phyloP scores from a whole-genome alignment of 2,329 filamentous ascomycete genomes.

The Lasiodiplodia theobromae region DNA sequence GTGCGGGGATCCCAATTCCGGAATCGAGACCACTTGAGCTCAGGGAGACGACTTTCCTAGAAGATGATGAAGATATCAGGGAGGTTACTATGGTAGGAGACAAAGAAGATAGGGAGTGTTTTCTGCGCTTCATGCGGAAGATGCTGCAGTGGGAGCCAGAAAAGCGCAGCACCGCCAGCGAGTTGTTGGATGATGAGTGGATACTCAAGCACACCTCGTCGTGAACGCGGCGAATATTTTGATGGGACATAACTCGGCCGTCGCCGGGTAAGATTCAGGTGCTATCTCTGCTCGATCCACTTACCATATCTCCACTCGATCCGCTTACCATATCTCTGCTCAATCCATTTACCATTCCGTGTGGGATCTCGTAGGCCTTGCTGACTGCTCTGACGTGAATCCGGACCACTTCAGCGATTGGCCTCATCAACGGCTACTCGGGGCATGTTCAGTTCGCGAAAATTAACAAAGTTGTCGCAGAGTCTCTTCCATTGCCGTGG shows the following conservation, averaged over 20 bases:
- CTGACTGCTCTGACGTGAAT: too few relatives aligned
- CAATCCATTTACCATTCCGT: too few relatives aligned
- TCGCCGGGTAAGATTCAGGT: neutral
- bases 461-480: too few relatives aligned
- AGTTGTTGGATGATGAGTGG: conserved; percentile 38
- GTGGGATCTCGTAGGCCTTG: too few relatives aligned
- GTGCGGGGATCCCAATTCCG: conserved; percentile 31
- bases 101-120: conserved; percentile 37
- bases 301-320: too few relatives aligned
- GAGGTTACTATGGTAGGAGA: too few relatives aligned
- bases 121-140: conserved; percentile 43
- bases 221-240: neutral
- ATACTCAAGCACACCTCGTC: conserved; percentile 18
- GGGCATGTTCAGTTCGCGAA: too few relatives aligned
- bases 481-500: too few relatives aligned
- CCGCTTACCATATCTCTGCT: too few relatives aligned
- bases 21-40: conserved; percentile 29
- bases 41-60: conserved; percentile 35
- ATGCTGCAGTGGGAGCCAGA: conserved; percentile 49
- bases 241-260: neutral
- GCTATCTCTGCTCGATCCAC: neutral
- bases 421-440: too few relatives aligned
- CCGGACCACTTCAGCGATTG: too few relatives aligned
- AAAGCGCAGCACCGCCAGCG: conserved; percentile 37
- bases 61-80: conserved; percentile 34